Evolutionary conservation across 345 rosid genomes (phyloP).

Genomic region (Trapa bicornis): DNA sequence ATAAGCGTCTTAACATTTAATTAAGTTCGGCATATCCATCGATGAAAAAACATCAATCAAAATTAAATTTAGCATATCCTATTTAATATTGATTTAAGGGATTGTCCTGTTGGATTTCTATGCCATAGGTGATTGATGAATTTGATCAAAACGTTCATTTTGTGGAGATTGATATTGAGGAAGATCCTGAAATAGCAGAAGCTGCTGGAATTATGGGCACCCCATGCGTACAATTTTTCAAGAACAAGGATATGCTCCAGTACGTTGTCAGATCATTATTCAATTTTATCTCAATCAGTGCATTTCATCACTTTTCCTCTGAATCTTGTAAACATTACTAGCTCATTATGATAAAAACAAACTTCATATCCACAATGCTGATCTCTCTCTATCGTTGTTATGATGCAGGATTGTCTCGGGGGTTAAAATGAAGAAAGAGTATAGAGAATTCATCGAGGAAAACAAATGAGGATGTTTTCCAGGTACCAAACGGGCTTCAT

Average conservation of each 20-base stretch:
- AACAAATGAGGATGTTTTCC: conserved; percentile 39
- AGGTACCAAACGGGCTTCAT: conserved; percentile 1
- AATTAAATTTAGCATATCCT: background rate
- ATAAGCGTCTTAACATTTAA: background rate
- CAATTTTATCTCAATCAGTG: background rate
- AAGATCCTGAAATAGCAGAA: conserved; percentile 89
- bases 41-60: too few species aligned
- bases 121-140: conserved; percentile 79
- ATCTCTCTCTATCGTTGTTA: background rate
- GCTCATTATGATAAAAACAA: background rate
- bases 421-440: conserved; percentile 95
- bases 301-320: background rate
- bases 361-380: background rate
- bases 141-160: conserved; percentile 73
- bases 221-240: conserved; percentile 91
- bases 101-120: background rate
- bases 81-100: background rate
- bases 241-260: conserved; percentile 87
- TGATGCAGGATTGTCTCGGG: conserved; percentile 61
- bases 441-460: conserved; percentile 73
- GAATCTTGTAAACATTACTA: background rate
- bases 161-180: conserved; percentile 91
- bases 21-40: background rate
- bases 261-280: conserved; percentile 12
- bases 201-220: conserved; percentile 98